Base-by-base conservation (phyloP, 441 rosid species). In the Jatropha podagrica region DNA sequence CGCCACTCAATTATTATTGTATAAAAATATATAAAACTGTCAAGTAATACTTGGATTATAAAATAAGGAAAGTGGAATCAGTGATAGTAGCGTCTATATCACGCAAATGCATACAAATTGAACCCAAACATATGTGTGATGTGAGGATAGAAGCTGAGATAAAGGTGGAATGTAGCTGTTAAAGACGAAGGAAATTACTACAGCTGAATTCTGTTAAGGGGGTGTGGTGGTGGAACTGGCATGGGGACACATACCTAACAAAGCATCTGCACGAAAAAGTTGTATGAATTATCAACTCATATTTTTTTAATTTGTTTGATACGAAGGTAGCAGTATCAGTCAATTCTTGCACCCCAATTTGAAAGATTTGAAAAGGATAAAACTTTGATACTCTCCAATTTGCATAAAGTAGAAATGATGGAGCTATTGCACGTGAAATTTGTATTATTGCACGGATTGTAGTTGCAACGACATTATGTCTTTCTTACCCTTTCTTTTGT, bases 371-470 rank as follows among this genome's bases (percentile, higher is more conserved):
- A 4, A 54, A 54, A 44, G 7, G 48, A 11, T 7, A 52, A 17
- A 3, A 17, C 20, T 52, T 52, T 17, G 20, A 15, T 52, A 52
- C n/a, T 10, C 41, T 32, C 32, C 32, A 32, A 32, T 32, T 32
- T 61, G 64, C 40, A 64, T 38, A 40, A 64, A 64, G 48, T 41
- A 41, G 74, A 60, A 60, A 12, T 38, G 65, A 52, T 20, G 48
- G 10, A 15, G 65, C 1, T 15, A 52, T 17, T 13, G 20, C 51
- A 58, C 55, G 59, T 71, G 74, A 7, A 17, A 20, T 42, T 8
- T 72, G 67, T 46, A 60, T 72, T 60, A 46, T 60, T 44, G 75
- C 65, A 20, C 64, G 74, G 18, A 20, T 56, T 40, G 15, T 61
- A 12, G 65, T 20, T n/a, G 17, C 18, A 2, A 7, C 4, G 2